A percentile compares a stretch with the other conserved stretches of the same genome.
Conservation (phyloP, 2,329 filamentous ascomycete genomes). For the Pseudopithomyces maydicus region DNA sequence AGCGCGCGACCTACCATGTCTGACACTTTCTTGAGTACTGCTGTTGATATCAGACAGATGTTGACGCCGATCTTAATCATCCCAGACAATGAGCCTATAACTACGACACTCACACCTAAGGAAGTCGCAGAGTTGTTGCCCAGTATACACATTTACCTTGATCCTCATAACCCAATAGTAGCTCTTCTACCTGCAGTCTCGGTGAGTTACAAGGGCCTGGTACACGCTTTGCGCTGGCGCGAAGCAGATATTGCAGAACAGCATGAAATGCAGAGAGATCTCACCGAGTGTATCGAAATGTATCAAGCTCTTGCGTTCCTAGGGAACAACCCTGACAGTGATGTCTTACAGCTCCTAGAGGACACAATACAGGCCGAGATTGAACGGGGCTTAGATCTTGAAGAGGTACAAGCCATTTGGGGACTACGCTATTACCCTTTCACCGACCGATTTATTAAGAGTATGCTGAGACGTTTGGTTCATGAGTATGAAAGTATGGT, state of each 20-base stretch:
- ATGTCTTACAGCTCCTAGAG: neutral
- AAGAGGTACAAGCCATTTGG: slow-evolving; percentile 9
- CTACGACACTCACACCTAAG: slow-evolving; percentile 10
- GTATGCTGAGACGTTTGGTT: slow-evolving; percentile 9
- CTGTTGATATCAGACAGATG: neutral
- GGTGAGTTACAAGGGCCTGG: slow-evolving; percentile 13
- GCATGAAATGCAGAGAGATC: neutral
- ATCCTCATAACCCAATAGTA: slow-evolving; percentile 8
- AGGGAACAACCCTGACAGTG: neutral
- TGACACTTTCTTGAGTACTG: too few relatives aligned
- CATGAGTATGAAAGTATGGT: neutral
- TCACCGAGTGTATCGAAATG: slow-evolving; percentile 1
- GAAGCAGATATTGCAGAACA: slow-evolving; percentile 1
- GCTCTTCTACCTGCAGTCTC: slow-evolving; percentile 12
- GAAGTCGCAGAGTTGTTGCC: slow-evolving; percentile 11
- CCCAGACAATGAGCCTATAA: slow-evolving; percentile 8
- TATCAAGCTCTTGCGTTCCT: slow-evolving; percentile 13
- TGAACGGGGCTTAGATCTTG: neutral
- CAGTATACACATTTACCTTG: slow-evolving; percentile 15
- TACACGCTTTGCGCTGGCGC: slow-evolving; percentile 11
- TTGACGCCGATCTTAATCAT: slow-evolving; percentile 11
- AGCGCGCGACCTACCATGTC: neutral
- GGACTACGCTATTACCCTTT: slow-evolving; percentile 11
- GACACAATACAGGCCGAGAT: slow-evolving; percentile 4
- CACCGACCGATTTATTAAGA: slow-evolving; percentile 11